Evolutionary conservation across 805 yeast genomes (phyloP).

Genomic region (Wickerhamomyces pijperi): DNA sequence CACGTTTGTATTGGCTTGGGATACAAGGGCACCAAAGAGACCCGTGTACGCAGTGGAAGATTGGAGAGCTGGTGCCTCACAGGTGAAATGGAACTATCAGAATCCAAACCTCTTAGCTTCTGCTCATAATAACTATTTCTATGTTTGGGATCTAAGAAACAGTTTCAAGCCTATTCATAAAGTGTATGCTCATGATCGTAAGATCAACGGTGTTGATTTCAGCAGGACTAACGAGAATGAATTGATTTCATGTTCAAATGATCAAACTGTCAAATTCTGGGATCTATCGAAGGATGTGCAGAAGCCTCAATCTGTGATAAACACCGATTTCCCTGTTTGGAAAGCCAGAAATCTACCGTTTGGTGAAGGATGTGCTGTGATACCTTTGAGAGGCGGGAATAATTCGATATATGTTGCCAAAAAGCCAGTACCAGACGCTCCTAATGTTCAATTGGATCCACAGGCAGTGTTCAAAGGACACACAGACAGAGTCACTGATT

Average conservation of each 20-base stretch:
- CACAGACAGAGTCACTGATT: slow-evolving; percentile 74
- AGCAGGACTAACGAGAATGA: slow-evolving; percentile 46
- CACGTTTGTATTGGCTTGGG: slow-evolving; percentile 84
- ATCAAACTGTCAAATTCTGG: slow-evolving; percentile 79
- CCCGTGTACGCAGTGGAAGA: slow-evolving; percentile 81
- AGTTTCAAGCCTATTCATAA: slow-evolving; percentile 66
- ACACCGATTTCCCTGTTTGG: slow-evolving; percentile 77
- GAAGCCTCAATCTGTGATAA: slow-evolving; percentile 46
- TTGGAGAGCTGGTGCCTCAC: slow-evolving; percentile 91
- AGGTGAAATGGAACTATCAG: slow-evolving; percentile 83
- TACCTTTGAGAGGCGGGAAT: slow-evolving; percentile 85
- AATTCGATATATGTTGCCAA: slow-evolving; percentile 30
- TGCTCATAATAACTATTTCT: slow-evolving; percentile 71
- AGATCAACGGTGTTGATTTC: slow-evolving; percentile 85
- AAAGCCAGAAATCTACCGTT: slow-evolving; percentile 84
- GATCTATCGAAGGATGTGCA: slow-evolving; percentile 33
- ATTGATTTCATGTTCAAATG: slow-evolving; percentile 79
- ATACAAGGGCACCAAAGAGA: slow-evolving; percentile 64
- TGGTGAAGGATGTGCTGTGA: slow-evolving; percentile 77
- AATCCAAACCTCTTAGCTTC: slow-evolving; percentile 75
- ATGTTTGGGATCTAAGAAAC: slow-evolving; percentile 81
- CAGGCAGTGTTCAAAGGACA: slow-evolving; percentile 68
- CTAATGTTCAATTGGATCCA: slow-evolving; percentile 34
- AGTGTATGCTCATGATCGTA: slow-evolving; percentile 68
- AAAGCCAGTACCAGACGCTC: slow-evolving; percentile 11